Evolutionary conservation across 225 moss, liverwort and hornwort genomes (phyloP).

Genomic region (Physcomitrellopsis africana): DNA sequence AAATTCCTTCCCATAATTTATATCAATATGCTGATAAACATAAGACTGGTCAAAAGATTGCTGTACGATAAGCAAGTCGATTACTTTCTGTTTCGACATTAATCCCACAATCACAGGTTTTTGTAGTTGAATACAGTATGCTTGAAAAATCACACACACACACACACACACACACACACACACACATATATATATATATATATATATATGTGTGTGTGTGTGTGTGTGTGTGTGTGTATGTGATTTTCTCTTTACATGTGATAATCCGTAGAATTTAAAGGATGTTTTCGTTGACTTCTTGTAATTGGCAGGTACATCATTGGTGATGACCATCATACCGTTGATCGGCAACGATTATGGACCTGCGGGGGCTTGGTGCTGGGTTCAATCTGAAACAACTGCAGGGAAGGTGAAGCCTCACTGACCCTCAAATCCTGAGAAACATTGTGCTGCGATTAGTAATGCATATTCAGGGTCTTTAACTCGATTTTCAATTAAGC

Average conservation of each 20-base stretch:
- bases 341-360: slow-evolving; percentile 74
- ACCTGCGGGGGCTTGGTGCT: slow-evolving; percentile 76
- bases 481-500: not conserved
- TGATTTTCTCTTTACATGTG: not conserved
- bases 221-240: too few relatives aligned
- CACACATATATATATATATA: too few relatives aligned
- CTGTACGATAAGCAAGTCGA: too few relatives aligned
- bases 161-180: too few relatives aligned
- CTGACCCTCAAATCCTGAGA: slow-evolving; percentile 1
- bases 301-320: slow-evolving; percentile 49
- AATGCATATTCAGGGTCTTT: slow-evolving; percentile 2
- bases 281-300: not conserved
- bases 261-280: not conserved
- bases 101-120: too few relatives aligned
- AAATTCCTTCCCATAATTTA: too few relatives aligned
- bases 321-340: slow-evolving; percentile 72
- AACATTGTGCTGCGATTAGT: slow-evolving; percentile 9
- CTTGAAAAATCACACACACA: too few relatives aligned
- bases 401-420: slow-evolving; percentile 58
- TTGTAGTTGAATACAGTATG: too few relatives aligned
- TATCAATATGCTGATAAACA: too few relatives aligned
- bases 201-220: too few relatives aligned
- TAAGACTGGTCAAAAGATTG: too few relatives aligned
- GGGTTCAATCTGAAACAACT: slow-evolving; percentile 70
- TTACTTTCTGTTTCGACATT: too few relatives aligned